Percentiles rank a stretch among this genome's conserved stretches.
These are phyloP conservation scores for Dictyostelium purpureum DNA, from an alignment of 78 protist species.

Conservation along the genomic window DNA sequence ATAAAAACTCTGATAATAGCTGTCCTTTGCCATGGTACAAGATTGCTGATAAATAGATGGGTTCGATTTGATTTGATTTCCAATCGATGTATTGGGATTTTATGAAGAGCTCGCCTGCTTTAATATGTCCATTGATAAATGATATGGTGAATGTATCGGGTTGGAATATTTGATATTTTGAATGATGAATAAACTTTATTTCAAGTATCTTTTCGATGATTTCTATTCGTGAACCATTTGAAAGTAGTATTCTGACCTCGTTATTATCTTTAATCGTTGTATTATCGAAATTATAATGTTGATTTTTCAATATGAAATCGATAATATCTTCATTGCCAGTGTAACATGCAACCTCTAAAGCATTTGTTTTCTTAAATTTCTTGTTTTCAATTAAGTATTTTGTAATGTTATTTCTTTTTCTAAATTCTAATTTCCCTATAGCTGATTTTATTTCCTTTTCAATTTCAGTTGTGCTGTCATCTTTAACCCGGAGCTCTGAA, in stretches of 20 bases:
- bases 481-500: no score
- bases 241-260: neutral
- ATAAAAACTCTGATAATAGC: neutral
- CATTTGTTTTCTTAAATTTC: neutral
- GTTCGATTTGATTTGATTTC: neutral
- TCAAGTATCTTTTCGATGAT: neutral
- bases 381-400: neutral
- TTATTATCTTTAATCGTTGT: neutral
- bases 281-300: neutral
- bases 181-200: neutral
- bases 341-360: neutral
- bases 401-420: neutral
- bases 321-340: neutral
- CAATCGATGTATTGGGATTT: neutral
- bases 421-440: neutral
- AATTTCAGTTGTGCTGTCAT: no score
- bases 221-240: neutral
- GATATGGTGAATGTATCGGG: neutral
- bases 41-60: neutral
- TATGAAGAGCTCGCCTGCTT: neutral
- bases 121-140: neutral
- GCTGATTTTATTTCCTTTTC: neutral
- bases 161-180: neutral
- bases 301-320: neutral
- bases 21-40: neutral